Conservation (phyloP, 192 early-diverging fungal genomes). For the Umbelopsis ramanniana region DNA sequence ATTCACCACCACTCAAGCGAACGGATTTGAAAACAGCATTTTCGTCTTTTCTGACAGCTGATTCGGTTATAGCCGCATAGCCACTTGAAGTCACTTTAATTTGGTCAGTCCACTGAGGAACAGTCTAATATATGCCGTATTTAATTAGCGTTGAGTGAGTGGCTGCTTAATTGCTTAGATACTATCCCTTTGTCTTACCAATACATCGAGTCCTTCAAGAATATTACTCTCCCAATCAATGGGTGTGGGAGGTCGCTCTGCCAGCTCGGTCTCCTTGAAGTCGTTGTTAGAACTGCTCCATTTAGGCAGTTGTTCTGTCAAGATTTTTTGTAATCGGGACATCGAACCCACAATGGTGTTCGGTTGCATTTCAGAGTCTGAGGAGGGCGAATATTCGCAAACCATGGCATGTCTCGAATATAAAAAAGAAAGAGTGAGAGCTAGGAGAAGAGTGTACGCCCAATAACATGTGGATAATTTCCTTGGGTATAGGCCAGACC, state of each 20-base stretch:
- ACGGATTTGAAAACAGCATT: conserved; percentile 24
- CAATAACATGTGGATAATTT: neutral
- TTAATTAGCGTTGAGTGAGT: neutral
- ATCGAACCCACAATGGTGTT: neutral
- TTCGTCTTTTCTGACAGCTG: conserved; percentile 26
- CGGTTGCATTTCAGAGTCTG: neutral
- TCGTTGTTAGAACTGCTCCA: neutral
- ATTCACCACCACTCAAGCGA: neutral
- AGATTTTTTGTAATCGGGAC: conserved; percentile 5
- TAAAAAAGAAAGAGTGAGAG: conserved; percentile 4
- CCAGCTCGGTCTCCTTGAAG: neutral
- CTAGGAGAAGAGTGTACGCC: conserved; percentile 2
- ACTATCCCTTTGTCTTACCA: neutral
- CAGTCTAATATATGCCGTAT: conserved; percentile 19
- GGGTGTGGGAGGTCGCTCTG: conserved; percentile 8
- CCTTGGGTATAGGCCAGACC: too few species aligned
- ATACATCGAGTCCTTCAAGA: conserved; percentile 6
- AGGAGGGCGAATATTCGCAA: conserved; percentile 7
- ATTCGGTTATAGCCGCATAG: neutral
- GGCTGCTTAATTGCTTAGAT: too few species aligned
- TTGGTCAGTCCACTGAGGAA: conserved; percentile 39
- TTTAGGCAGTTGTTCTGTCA: neutral
- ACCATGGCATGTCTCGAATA: conserved; percentile 10
- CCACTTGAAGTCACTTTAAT: conserved; percentile 20
- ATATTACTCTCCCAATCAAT: conserved; percentile 16